Evolutionary conservation across 768 basidiomycete species (phyloP), one percentile per base, ranked within the genome.

Genomic region (button mushroom (Agaricus bisporus)): DNA sequence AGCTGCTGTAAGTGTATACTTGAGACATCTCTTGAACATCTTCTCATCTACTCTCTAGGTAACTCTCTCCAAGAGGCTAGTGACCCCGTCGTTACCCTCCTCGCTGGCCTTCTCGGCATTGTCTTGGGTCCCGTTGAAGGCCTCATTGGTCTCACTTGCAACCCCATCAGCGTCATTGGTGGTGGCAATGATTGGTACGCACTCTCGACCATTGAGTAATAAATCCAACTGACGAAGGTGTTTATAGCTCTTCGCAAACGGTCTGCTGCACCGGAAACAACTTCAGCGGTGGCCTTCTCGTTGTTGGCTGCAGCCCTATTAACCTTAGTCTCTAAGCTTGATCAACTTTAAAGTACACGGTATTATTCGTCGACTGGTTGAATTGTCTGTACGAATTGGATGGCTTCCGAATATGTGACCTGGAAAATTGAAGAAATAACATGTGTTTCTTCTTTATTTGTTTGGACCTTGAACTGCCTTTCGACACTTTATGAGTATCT

Each of bases 91-190:
- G 60, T 58, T 8, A 18, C 38, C 1, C 9, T 57, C 8, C 37
- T 76, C 32, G 54, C 66, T 8, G 63, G 63, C 20, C 64, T 73
- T 36, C 58, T 76, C 9, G 71, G 71, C 15, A 51, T 73, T 26
- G 55, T 61, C 8, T 18, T 73, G 11, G 64, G 60, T 7, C 9
- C 55, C 1, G 2, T 56, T 14, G 38, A 38, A 8, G 49, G 17
- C 15, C 46, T 44, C 9, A 28, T 56, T 28, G 55, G 55, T 12
- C 59, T 70, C 9, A 64, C 49, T 49, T 72, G 70, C 62, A 61
- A 59, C 41, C 70, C 70, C 25, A 59, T 70, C 51, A 55, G 58
- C 25, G 51, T 67, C 49, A 49, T 67, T 48, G 67, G 67, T 5
- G 56, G 57, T 14, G 60, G 66, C 22, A 61, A 38, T 43, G 59